phyloP scores from a whole-genome alignment of 2,329 filamentous ascomycete genomes.

The Diplocarpon mali region DNA sequence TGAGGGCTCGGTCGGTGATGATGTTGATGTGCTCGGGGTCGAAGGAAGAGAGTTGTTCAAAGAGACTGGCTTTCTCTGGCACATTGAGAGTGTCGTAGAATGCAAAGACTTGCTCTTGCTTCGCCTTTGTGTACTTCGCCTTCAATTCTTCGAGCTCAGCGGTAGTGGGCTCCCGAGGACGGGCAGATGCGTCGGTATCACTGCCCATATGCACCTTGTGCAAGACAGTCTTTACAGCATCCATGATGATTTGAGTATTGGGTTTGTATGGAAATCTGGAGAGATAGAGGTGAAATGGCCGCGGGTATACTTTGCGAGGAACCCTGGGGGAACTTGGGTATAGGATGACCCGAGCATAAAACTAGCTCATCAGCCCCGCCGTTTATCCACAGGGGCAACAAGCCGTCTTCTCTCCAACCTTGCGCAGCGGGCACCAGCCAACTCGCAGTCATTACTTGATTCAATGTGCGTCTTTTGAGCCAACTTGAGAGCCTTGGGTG shows the following conservation, averaged over 20 bases:
- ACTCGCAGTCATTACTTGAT: too few species aligned
- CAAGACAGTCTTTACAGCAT: conserved; percentile 35
- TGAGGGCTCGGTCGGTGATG: conserved; percentile 70
- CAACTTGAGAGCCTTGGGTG: too few species aligned
- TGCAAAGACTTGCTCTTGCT: conserved; percentile 72
- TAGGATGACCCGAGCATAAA: conserved; percentile 2
- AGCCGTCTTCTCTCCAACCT: too few species aligned
- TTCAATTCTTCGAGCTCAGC: conserved; percentile 42
- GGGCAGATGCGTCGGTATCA: conserved; percentile 16
- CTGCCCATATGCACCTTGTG: conserved; percentile 33
- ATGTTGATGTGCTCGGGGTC: conserved; percentile 81
- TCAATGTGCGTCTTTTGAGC: too few species aligned
- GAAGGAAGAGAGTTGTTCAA: conserved; percentile 70
- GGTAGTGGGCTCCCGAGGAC: conserved; percentile 27
- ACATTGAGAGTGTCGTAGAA: conserved; percentile 74
- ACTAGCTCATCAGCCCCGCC: too few species aligned
- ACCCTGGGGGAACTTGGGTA: too few species aligned
- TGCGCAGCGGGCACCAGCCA: too few species aligned
- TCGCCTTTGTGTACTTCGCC: conserved; percentile 61
- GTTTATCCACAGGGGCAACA: too few species aligned
- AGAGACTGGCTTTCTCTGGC: conserved; percentile 67
- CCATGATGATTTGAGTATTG: conserved; percentile 19
- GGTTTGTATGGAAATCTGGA: background rate
- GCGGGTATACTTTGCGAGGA: too few species aligned
- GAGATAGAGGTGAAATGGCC: background rate